phyloP scores from a whole-genome alignment of 345 rosid genomes.

The Cardamine chenopodiifolia region DNA sequence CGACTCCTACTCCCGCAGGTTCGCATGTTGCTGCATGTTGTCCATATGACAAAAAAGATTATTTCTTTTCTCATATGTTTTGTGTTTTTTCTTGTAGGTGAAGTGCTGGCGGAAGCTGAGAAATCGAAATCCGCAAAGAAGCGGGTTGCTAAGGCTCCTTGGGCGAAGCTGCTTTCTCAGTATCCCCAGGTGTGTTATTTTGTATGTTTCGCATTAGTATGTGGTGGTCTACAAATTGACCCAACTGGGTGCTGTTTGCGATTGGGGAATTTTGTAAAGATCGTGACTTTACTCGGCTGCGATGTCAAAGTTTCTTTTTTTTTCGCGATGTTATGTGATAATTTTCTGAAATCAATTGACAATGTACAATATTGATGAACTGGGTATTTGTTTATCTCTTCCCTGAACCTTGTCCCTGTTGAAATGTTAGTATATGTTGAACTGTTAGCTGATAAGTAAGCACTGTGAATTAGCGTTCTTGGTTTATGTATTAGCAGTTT shows the following conservation, averaged over 20 bases:
- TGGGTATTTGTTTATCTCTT: neutral
- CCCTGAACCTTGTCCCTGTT: neutral
- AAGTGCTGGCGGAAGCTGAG: conserved; percentile 28
- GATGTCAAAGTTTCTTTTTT: too few species aligned
- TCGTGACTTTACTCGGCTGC: neutral
- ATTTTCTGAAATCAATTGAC: too few species aligned
- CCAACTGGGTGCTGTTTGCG: too few species aligned
- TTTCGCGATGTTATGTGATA: too few species aligned
- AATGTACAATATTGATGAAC: neutral
- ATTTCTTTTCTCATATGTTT: conserved; percentile 15
- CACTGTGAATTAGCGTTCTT: neutral
- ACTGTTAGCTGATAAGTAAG: conserved; percentile 1
- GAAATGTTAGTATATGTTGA: too few species aligned
- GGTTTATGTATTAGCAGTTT: neutral
- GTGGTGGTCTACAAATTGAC: too few species aligned
- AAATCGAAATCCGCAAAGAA: conserved; percentile 37
- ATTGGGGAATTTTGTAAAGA: neutral
- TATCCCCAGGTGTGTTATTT: conserved; percentile 60
- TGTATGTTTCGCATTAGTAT: neutral
- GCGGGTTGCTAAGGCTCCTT: conserved; percentile 54
- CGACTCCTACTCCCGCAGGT: conserved; percentile 55
- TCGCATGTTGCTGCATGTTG: conserved; percentile 46
- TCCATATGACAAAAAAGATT: neutral
- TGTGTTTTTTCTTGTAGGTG: conserved; percentile 13
- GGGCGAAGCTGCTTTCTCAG: conserved; percentile 95